Conservation (phyloP, 78 protist species). For the Planoprotostelium fungivorum region DNA sequence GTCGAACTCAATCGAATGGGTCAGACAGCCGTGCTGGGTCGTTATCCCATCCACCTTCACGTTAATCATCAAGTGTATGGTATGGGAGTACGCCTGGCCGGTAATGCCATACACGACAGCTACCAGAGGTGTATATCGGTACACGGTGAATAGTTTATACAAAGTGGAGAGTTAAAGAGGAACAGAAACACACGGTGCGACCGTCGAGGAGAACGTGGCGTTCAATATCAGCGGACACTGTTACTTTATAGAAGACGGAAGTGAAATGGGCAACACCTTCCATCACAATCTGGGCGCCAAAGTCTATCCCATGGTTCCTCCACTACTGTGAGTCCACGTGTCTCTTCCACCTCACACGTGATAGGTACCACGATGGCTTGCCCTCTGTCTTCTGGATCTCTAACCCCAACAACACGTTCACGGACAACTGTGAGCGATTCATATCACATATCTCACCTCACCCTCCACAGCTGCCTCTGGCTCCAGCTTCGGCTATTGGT, state of each 20-base stretch:
- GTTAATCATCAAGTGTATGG: background rate
- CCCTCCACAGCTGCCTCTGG: background rate
- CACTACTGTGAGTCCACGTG: background rate
- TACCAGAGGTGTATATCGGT: slow-evolving; percentile 34
- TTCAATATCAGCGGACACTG: slow-evolving; percentile 34
- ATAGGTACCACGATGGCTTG: background rate
- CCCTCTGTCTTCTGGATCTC: slow-evolving; percentile 38
- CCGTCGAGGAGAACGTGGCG: background rate
- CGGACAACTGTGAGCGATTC: slow-evolving; percentile 11
- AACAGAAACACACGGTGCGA: background rate
- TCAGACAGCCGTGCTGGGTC: slow-evolving; percentile 36
- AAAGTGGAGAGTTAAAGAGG: background rate
- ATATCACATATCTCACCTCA: too few species aligned
- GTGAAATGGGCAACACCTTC: slow-evolving; percentile 47
- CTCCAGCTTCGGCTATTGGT: background rate
- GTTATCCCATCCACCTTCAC: slow-evolving; percentile 59
- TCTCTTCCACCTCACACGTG: background rate
- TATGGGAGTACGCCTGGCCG: background rate
- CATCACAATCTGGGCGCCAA: slow-evolving; percentile 30
- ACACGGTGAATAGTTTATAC: slow-evolving; percentile 14
- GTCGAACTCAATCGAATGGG: slow-evolving; percentile 42
- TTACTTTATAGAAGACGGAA: slow-evolving; percentile 59
- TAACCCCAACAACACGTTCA: slow-evolving; percentile 42
- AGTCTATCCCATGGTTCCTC: background rate
- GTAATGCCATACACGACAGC: slow-evolving; percentile 47